phyloP scores from a whole-genome alignment of 805 yeast genomes.

The Suhomyces sp. region DNA sequence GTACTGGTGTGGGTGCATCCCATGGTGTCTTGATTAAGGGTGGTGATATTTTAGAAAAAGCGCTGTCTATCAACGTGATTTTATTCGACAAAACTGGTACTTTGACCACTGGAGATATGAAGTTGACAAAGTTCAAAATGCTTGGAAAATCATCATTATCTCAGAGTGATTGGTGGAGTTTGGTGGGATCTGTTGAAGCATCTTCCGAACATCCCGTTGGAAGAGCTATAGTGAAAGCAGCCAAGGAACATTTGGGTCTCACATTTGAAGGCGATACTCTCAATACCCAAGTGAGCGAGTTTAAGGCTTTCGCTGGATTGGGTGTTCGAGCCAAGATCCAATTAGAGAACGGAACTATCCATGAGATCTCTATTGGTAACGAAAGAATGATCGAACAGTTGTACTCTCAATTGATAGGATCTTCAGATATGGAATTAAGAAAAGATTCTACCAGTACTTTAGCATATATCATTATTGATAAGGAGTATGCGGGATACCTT shows the following conservation, averaged over 20 bases:
- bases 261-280: conserved; percentile 35
- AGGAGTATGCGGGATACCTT: conserved; percentile 58
- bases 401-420: conserved; percentile 17
- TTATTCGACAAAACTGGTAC: conserved; percentile 97
- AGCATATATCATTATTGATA: conserved; percentile 60
- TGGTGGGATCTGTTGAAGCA: conserved; percentile 59
- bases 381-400: conserved; percentile 34
- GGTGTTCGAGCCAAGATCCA: conserved; percentile 45
- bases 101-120: conserved; percentile 81
- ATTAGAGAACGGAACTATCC: conserved; percentile 23
- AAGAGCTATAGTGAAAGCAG: conserved; percentile 54
- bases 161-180: conserved; percentile 46
- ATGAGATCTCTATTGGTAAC: conserved; percentile 54
- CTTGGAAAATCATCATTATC: conserved; percentile 15
- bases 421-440: conserved; percentile 11
- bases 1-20: conserved; percentile 92
- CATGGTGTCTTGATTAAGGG: conserved; percentile 91
- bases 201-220: conserved; percentile 90
- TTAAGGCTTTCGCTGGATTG: conserved; percentile 42
- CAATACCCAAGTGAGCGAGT: conserved; percentile 27
- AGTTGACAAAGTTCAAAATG: conserved; percentile 26
- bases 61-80: conserved; percentile 61
- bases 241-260: conserved; percentile 25
- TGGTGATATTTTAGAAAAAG: conserved; percentile 81
- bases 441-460: conserved; percentile 39